These are phyloP conservation scores for Neurospora sp. DNA, from an alignment of 2,329 filamentous ascomycete genomes.

Conservation along the genomic window DNA sequence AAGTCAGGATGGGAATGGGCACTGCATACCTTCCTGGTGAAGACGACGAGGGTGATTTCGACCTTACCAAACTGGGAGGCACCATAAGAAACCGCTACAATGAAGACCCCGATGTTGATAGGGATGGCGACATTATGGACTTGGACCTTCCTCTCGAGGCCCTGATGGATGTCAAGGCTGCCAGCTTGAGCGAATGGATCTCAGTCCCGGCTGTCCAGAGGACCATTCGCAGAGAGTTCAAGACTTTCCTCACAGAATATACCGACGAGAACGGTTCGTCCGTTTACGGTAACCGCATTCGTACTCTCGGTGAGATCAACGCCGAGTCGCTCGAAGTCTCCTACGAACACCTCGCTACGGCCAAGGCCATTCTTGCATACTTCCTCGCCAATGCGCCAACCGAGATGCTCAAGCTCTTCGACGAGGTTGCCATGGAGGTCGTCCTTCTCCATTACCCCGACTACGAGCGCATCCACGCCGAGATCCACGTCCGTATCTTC, in stretches of 20 bases:
- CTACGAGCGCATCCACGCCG: slow-evolving; percentile 93
- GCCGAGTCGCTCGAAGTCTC: slow-evolving; percentile 94
- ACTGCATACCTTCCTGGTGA: slow-evolving; percentile 70
- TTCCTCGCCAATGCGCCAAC: slow-evolving; percentile 91
- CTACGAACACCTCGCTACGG: slow-evolving; percentile 81
- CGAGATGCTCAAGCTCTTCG: slow-evolving; percentile 94
- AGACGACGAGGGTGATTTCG: slow-evolving; percentile 74
- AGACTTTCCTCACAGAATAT: slow-evolving; percentile 92
- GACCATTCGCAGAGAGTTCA: slow-evolving; percentile 94
- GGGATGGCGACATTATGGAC: slow-evolving; percentile 89
- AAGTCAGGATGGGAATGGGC: slow-evolving; percentile 59
- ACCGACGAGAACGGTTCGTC: slow-evolving; percentile 82
- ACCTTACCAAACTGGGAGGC: slow-evolving; percentile 76
- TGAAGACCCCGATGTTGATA: slow-evolving; percentile 85
- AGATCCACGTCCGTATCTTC: slow-evolving; percentile 95
- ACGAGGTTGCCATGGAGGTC: slow-evolving; percentile 93
- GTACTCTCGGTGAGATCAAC: slow-evolving; percentile 94
- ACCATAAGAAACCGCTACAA: slow-evolving; percentile 85
- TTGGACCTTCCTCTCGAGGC: slow-evolving; percentile 90
- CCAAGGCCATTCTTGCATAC: slow-evolving; percentile 89
- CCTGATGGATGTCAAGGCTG: slow-evolving; percentile 84
- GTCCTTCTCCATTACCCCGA: slow-evolving; percentile 94
- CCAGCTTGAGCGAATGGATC: slow-evolving; percentile 92
- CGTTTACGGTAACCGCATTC: slow-evolving; percentile 89
- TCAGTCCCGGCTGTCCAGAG: slow-evolving; percentile 80